Evolutionary conservation across 1,284 basidiomycete genomes (phyloP), one percentile per base, ranked within the genome.

Genomic region (Ustilago sp.): DNA sequence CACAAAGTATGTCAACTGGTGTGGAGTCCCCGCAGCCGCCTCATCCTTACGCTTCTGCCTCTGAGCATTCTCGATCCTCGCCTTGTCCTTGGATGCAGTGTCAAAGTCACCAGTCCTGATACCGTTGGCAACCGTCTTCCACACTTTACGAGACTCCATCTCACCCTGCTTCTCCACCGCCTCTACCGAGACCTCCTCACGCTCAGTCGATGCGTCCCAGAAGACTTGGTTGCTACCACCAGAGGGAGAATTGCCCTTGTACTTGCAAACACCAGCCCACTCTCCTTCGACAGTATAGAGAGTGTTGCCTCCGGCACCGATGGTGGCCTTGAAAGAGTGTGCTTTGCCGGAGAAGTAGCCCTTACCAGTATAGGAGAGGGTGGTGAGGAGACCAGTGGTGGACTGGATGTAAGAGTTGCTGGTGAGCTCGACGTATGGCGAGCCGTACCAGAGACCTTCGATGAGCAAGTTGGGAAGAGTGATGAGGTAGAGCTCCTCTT

Each of bases 11-110:
- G 80, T 74, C 31, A 86, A 70, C 79, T 90, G 84, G 93, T 95
- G 97, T 2, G 89, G 88, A 17, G 89, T 91, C 2, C 91, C 92
- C 17, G 89, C 90, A 1, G 92, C 91, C 11, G 85, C 85, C 87
- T 98, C 96, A 80, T 95, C 93, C 85, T 91, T 92, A 80, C 96
- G 89, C 86, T 91, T 90, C 87, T 95, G 93, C 67, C 96, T 89
- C 88, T 98, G 94, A 54, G 95, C 93, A 80, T 97, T 97, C 93
- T 98, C 96, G 71, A 99, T 95, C 86, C 91, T 90, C 47, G 89
- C 90, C 91, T 99, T 99, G 86, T 95, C 95, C 82, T 87, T 89
- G 79, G 92, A 92, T 3, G 97, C 96, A n/a, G 89, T 87, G 58
- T 98, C 96, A 85, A 94, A 98, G 86, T 98, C 93, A 28, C 93